These are phyloP conservation scores for Alternaria solani DNA, from an alignment of 2,329 filamentous ascomycete species.

Conservation along the genomic window DNA sequence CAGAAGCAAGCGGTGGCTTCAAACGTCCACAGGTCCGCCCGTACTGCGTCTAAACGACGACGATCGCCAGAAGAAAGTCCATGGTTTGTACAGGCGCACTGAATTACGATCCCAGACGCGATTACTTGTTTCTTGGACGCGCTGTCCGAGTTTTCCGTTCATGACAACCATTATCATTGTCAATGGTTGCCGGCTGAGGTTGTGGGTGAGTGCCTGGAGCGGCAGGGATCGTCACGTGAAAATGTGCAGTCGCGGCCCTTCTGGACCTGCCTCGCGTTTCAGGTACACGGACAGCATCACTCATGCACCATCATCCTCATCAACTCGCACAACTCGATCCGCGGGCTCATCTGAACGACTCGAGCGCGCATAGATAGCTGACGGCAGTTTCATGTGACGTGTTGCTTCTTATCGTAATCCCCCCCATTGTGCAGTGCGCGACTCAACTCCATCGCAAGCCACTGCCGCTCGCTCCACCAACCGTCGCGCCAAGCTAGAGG, in stretches of 20 bases:
- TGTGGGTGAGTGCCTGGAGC: neutral
- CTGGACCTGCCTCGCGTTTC: constrained; percentile 23
- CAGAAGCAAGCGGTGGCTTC: constrained; percentile 3
- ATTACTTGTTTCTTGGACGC: no score
- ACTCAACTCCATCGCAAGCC: constrained; percentile 31
- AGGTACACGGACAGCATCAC: constrained; percentile 11
- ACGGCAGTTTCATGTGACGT: constrained; percentile 8
- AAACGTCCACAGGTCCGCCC: neutral
- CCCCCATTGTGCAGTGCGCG: constrained; percentile 21
- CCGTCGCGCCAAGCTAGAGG: constrained; percentile 44
- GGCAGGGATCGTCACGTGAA: constrained; percentile 25
- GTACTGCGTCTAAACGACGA: neutral
- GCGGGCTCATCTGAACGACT: constrained; percentile 7
- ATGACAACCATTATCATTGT: neutral
- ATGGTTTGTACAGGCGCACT: neutral
- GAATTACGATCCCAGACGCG: neutral
- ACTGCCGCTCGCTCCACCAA: constrained; percentile 37
- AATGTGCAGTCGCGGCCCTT: constrained; percentile 8
- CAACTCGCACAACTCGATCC: constrained; percentile 10
- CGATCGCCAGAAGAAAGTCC: neutral
- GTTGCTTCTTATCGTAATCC: neutral
- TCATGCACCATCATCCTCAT: constrained; percentile 4
- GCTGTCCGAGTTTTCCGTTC: neutral
- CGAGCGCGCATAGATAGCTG: neutral
- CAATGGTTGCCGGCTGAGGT: constrained; percentile 7